Base-by-base conservation (phyloP, 129 eudicot species). In the Chrysanthemum makinoi region DNA sequence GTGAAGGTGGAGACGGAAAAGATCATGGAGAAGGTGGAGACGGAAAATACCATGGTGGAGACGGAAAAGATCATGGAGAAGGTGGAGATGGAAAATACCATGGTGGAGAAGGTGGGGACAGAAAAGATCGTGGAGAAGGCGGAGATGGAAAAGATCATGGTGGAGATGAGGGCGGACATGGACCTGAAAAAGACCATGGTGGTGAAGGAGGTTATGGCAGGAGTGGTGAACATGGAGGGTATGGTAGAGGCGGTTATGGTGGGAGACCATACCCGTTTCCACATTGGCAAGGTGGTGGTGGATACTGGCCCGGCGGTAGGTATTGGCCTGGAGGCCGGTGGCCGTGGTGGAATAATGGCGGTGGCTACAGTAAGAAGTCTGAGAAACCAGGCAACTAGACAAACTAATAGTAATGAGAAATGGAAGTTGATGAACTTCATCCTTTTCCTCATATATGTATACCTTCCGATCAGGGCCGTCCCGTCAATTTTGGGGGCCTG, bases 291-390 rank as follows among this genome's bases (percentile, higher is more conserved):
- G 35, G 35, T 33, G 57, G 9, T 5, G 60, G 76, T 14, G 61
- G 76, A 4, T 59, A 72, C 10, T 59, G 59, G 76, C 67, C 76
- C 0, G 76, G 76, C 30, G 76, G 76, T 15, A 59, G 68, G 16
- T 72, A 47, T 50, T 73, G 62, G 69, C 69, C 68, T 0, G 49
- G 77, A 3, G 75, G 66, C 8, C 66, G 66, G 12, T 71, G 43
- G 17, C 59, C 72, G 0, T 26, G 61, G 69, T 48, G 51, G 69
- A 72, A 48, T 33, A 10, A 9, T 7, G 2, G 60, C 4, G 62
- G 62, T 49, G 61, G 69, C 51, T 48, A 72, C 16, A 19, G n/a
- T 67, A 44, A 46, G 57, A 72, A 18, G 22, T 49, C 33, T 4
- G 62, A 6, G 18, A 72, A 72, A 61, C 77, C 52, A 5, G 68